These are phyloP conservation scores for Salix caprea DNA, from an alignment of 345 rosid species.

Conservation along the genomic window DNA sequence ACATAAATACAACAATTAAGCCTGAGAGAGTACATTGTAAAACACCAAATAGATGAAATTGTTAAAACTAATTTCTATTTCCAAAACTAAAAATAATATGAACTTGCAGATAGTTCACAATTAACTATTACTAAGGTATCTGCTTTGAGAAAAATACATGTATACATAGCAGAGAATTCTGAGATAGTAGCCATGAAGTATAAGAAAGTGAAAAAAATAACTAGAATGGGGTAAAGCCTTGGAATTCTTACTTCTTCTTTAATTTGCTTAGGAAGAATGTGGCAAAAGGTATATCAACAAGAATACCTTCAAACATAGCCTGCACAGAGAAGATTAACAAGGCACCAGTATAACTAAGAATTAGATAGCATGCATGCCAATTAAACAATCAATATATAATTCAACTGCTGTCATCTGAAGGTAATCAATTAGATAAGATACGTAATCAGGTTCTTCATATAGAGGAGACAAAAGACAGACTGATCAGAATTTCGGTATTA, in stretches of 20 bases:
- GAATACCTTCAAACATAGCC: conserved; percentile 99
- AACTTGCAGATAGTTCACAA: neutral
- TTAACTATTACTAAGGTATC: neutral
- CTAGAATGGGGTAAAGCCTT: neutral
- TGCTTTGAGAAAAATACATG: neutral
- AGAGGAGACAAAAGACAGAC: neutral
- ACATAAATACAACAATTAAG: neutral
- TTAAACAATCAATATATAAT: neutral
- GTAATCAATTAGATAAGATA: neutral
- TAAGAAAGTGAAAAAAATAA: neutral
- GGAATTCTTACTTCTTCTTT: conserved; percentile 69
- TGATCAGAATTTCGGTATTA: neutral
- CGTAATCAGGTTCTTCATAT: neutral
- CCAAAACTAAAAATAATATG: neutral
- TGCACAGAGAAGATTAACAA: conserved; percentile 33
- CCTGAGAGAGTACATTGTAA: neutral
- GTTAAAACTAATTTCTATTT: neutral
- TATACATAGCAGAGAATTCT: neutral
- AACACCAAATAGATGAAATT: neutral
- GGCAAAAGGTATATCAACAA: conserved; percentile 97
- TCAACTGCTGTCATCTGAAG: neutral
- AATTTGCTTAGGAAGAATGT: conserved; percentile 98
- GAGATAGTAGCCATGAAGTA: neutral
- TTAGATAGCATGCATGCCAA: neutral
- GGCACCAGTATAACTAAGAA: neutral